Conservation (phyloP, 1,284 basidiomycete genomes). For the Ganoderma lingzhi region DNA sequence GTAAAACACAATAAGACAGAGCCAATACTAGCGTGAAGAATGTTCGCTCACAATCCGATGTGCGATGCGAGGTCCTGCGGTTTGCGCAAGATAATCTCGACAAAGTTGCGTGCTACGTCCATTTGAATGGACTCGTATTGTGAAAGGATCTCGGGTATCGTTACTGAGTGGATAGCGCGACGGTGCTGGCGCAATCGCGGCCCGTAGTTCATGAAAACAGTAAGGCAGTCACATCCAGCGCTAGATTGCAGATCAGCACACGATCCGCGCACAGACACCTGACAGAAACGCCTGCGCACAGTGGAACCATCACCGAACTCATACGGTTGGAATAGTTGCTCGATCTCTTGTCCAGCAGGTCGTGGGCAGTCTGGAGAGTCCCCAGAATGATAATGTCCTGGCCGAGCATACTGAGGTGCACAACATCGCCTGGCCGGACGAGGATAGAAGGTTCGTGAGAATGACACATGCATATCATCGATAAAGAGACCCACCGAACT, state of each 20-base stretch:
- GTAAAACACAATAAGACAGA: too few relatives aligned
- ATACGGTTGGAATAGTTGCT: conserved; percentile 75
- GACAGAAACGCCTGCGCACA: conserved; percentile 7
- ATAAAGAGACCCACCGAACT: neutral
- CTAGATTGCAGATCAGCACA: too few relatives aligned
- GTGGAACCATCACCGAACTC: conserved; percentile 26
- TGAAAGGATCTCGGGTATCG: conserved; percentile 11
- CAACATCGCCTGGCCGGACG: conserved; percentile 59
- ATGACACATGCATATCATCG: too few relatives aligned
- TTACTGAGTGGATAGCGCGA: conserved; percentile 24
- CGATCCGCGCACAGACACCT: neutral
- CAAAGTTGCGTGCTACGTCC: conserved; percentile 7
- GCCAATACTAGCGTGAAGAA: too few relatives aligned
- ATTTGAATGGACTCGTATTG: conserved; percentile 17
- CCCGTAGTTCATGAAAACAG: conserved; percentile 27
- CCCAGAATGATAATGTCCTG: conserved; percentile 68
- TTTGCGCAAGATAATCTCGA: conserved; percentile 17
- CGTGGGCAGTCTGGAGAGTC: conserved; percentile 57
- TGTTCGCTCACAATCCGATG: conserved; percentile 22
- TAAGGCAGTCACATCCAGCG: conserved; percentile 26
- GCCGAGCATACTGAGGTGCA: conserved; percentile 64
- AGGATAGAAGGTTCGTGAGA: neutral
- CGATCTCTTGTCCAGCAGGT: conserved; percentile 73
- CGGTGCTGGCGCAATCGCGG: conserved; percentile 27
- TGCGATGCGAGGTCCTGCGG: conserved; percentile 24